Conservation (phyloP, 2,329 filamentous ascomycete genomes). For the Trichoderma sp. region DNA sequence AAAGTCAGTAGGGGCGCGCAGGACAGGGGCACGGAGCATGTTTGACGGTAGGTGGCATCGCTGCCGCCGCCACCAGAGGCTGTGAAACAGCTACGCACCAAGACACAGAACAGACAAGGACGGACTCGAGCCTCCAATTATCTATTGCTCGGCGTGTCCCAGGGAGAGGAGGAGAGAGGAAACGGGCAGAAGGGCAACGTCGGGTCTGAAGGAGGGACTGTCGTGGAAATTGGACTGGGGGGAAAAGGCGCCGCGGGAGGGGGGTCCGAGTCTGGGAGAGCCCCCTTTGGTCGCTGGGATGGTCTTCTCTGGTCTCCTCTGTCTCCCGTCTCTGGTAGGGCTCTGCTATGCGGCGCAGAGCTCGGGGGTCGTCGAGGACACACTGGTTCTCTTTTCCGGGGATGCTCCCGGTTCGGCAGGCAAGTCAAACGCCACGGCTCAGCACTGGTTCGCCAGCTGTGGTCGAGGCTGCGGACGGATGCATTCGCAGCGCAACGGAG, state of each 20-base stretch:
- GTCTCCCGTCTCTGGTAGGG: neutral
- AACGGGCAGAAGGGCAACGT: conserved; percentile 8
- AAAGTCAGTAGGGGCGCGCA: conserved; percentile 29
- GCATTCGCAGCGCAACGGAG: conserved; percentile 21
- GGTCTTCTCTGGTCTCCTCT: too few relatives aligned
- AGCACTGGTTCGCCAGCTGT: conserved; percentile 25
- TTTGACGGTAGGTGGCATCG: conserved; percentile 28
- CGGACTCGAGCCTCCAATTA: neutral
- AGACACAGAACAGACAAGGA: conserved; percentile 11
- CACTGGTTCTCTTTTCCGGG: neutral
- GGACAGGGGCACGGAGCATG: conserved; percentile 27
- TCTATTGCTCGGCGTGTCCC: neutral
- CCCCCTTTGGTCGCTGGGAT: conserved; percentile 13
- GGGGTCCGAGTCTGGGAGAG: conserved; percentile 19
- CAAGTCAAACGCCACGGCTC: conserved; percentile 22
- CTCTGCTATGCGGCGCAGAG: neutral
- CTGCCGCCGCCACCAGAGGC: conserved; percentile 26
- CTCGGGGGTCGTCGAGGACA: conserved; percentile 9
- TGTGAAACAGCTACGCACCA: conserved; percentile 27
- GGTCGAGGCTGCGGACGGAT: conserved; percentile 17
- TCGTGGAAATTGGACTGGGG: conserved; percentile 17
- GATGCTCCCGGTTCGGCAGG: conserved; percentile 22
- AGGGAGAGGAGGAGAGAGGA: neutral
- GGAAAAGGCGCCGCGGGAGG: conserved; percentile 15
- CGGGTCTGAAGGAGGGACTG: neutral